Conservation (phyloP, 2,329 filamentous ascomycete genomes). For the Trichothecium sympodiale region DNA sequence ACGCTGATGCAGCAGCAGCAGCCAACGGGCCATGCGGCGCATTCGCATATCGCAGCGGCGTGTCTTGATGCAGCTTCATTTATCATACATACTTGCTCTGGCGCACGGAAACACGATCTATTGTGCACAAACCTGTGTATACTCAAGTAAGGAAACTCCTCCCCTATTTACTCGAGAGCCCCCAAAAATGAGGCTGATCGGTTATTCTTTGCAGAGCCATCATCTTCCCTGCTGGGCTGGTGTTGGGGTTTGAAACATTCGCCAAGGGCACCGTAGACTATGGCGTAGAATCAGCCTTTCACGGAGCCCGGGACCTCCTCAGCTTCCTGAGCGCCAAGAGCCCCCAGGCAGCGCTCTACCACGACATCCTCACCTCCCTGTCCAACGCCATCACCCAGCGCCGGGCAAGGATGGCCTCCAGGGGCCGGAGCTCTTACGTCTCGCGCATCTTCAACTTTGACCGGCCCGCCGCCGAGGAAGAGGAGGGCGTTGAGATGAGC, state of each 20-base stretch:
- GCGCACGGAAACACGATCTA: slow-evolving; percentile 30
- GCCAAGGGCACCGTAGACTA: slow-evolving; percentile 32
- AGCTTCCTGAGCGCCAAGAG: slow-evolving; percentile 34
- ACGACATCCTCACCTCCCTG: slow-evolving; percentile 39
- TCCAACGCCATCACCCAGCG: slow-evolving; percentile 31
- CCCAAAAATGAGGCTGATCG: too few relatives aligned
- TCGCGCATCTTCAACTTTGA: slow-evolving; percentile 14
- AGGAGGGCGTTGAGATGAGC: slow-evolving; percentile 1
- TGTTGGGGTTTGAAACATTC: slow-evolving; percentile 46
- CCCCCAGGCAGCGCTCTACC: slow-evolving; percentile 46
- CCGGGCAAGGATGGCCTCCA: slow-evolving; percentile 13
- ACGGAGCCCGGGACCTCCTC: slow-evolving; percentile 37
- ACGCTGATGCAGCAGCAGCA: slow-evolving; percentile 28
- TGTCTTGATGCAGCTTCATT: slow-evolving; percentile 45
- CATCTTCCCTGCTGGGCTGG: slow-evolving; percentile 44
- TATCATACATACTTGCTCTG: slow-evolving; percentile 40
- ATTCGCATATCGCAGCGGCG: slow-evolving; percentile 32
- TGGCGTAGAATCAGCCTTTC: slow-evolving; percentile 36
- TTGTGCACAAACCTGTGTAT: slow-evolving; percentile 46
- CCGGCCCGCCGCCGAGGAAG: slow-evolving; percentile 1
- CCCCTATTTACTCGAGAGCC: background rate
- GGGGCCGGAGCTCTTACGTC: slow-evolving; percentile 15
- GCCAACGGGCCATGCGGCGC: slow-evolving; percentile 9
- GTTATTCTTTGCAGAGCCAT: slow-evolving; percentile 38
- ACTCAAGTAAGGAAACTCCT: slow-evolving; percentile 34